Percentiles rank a stretch among this genome's conserved stretches.
phyloP scores from a whole-genome alignment of 2,329 filamentous ascomycete genomes.

The Metarhizium humberi region DNA sequence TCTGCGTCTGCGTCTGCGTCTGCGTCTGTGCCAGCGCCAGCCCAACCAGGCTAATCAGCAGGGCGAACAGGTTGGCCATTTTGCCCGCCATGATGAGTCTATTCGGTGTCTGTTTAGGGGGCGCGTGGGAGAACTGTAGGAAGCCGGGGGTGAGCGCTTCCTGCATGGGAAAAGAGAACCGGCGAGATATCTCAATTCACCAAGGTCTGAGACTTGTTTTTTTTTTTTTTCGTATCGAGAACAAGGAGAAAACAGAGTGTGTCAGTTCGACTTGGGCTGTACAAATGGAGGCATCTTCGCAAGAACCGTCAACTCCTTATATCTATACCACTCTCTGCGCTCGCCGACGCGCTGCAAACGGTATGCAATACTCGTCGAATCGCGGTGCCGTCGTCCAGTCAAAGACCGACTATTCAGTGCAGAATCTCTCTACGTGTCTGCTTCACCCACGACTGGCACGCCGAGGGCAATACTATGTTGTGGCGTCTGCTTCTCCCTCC shows the following conservation, averaged over 20 bases:
- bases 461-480: too few relatives aligned
- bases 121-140: neutral
- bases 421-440: neutral
- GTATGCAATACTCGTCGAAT: neutral
- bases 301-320: neutral
- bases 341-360: neutral
- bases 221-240: too few relatives aligned
- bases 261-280: too few relatives aligned
- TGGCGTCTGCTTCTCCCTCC: too few relatives aligned
- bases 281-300: too few relatives aligned
- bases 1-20: neutral
- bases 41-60: constrained; percentile 1
- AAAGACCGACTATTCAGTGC: too few relatives aligned
- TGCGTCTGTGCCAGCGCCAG: constrained; percentile 3
- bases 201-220: too few relatives aligned
- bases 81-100: constrained; percentile 1
- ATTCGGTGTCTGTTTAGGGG: neutral
- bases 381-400: too few relatives aligned
- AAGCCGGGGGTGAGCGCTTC: neutral
- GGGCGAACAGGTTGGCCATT: neutral
- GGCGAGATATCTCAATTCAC: too few relatives aligned
- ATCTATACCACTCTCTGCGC: neutral
- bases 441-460: too few relatives aligned
- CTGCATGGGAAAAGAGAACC: neutral
- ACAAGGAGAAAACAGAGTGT: neutral